These are phyloP conservation scores for Ashbya aceris DNA, from an alignment of 1,139 yeast species.

Conservation along the genomic window DNA sequence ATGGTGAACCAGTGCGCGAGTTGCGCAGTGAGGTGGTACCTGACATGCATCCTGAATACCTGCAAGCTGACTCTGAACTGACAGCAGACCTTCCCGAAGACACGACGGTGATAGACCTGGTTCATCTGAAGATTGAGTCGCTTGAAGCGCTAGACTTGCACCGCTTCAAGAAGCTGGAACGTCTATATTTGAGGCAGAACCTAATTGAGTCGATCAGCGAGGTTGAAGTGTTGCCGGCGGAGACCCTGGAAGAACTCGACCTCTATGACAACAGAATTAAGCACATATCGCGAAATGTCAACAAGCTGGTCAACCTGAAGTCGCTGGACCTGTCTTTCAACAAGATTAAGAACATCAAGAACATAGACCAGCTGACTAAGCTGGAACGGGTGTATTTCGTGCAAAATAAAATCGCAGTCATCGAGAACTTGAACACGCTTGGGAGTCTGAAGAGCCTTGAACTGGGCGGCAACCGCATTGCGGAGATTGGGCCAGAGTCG, in stretches of 20 bases:
- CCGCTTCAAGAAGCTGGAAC: slow-evolving; percentile 49
- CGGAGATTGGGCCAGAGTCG: slow-evolving; percentile 43
- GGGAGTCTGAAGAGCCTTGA: slow-evolving; percentile 63
- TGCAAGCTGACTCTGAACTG: slow-evolving; percentile 48
- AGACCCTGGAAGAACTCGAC: slow-evolving; percentile 66
- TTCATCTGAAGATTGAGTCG: slow-evolving; percentile 68
- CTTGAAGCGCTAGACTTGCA: slow-evolving; percentile 55
- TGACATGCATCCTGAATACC: slow-evolving; percentile 39
- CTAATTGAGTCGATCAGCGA: slow-evolving; percentile 64
- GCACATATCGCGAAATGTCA: slow-evolving; percentile 64
- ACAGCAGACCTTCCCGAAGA: slow-evolving; percentile 56
- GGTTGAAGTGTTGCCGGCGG: slow-evolving; percentile 50
- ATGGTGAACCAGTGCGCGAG: not conserved
- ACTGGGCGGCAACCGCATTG: slow-evolving; percentile 82
- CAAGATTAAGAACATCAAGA: slow-evolving; percentile 78
- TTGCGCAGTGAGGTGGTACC: slow-evolving; percentile 37
- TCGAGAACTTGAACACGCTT: slow-evolving; percentile 56
- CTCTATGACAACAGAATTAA: slow-evolving; percentile 85
- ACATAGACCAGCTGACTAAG: slow-evolving; percentile 53
- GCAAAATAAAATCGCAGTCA: slow-evolving; percentile 73
- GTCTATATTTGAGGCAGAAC: slow-evolving; percentile 77
- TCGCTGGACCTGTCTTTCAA: slow-evolving; percentile 82
- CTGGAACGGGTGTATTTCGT: slow-evolving; percentile 72
- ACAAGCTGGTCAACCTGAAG: slow-evolving; percentile 48
- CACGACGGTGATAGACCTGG: slow-evolving; percentile 58